Percentiles rank a stretch among this genome's conserved stretches.
Conservation (phyloP, 2,329 filamentous ascomycete species). For the Venturiaceae sp. region DNA sequence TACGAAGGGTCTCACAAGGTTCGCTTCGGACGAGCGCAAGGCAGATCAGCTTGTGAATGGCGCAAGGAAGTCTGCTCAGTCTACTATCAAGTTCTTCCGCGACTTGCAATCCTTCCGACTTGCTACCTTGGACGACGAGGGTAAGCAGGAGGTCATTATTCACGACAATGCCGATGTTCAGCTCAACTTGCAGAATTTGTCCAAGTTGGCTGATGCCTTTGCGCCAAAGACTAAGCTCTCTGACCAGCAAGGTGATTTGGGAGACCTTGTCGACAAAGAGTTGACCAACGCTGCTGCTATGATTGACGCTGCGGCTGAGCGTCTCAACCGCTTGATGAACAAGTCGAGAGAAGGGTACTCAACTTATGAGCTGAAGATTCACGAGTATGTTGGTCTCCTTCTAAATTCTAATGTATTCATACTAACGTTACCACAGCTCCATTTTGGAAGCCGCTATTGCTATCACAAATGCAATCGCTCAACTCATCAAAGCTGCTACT, state of each 20-base stretch:
- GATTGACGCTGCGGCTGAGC: slow-evolving; percentile 83
- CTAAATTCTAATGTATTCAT: neutral
- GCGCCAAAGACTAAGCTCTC: slow-evolving; percentile 81
- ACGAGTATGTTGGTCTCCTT: slow-evolving; percentile 43
- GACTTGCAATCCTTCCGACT: slow-evolving; percentile 88
- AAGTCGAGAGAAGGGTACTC: slow-evolving; percentile 94
- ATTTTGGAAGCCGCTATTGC: slow-evolving; percentile 89
- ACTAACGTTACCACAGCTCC: slow-evolving; percentile 29
- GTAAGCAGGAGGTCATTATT: slow-evolving; percentile 95
- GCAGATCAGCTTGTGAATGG: slow-evolving; percentile 74
- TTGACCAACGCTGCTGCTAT: slow-evolving; percentile 89
- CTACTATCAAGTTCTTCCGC: slow-evolving; percentile 91
- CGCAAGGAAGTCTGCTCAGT: slow-evolving; percentile 73
- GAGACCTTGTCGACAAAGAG: slow-evolving; percentile 86
- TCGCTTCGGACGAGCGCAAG: slow-evolving; percentile 94
- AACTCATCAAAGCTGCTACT: slow-evolving; percentile 90
- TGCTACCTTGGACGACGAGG: slow-evolving; percentile 78
- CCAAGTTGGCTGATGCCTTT: slow-evolving; percentile 86
- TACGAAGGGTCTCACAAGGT: slow-evolving; percentile 86
- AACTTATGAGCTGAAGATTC: slow-evolving; percentile 91
- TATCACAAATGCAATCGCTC: slow-evolving; percentile 87
- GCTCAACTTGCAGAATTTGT: slow-evolving; percentile 84
- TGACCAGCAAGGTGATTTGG: slow-evolving; percentile 72
- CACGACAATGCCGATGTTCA: slow-evolving; percentile 95
- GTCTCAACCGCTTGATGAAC: slow-evolving; percentile 84